Evolutionary conservation across 1,284 basidiomycete species (phyloP), one percentile per base, ranked within the genome.

Genomic region (Ustilago loliicola): DNA sequence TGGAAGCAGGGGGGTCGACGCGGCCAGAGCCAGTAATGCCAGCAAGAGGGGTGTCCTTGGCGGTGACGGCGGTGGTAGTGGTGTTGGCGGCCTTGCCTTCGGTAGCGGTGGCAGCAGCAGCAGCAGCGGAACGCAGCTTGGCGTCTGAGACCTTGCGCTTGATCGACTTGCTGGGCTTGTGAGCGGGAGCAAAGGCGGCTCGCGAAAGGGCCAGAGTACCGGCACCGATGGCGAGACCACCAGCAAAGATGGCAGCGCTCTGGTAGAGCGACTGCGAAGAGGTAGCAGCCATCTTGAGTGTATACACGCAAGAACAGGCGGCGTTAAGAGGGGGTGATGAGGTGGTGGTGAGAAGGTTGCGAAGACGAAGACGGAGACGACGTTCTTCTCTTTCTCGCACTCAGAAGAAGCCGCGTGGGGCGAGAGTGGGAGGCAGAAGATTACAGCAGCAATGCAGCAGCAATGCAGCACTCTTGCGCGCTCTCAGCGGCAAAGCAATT

Each of bases 191-290:
- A 60, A 83, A 77, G 34, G 80, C 68, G 30, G 69, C 65, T 27
- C 82, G 69, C 62, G 72, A 77, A 61, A 83, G 80, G 4, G 81
- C 81, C 47, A 81, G 63, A n/a, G 78, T 81, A 48, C 80, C 80
- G 8, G 81, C 82, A 56, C 82, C 82, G 50, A 83, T 75, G 42
- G 82, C 82, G 52, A 84, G 78, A 64, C 82, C 82, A 67, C 82
- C 82, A 27, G 82, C 82, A 50, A 84, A 84, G 72, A 81, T 80
- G 71, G 78, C 80, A 21, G 80, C 80, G 76, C 71, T 78, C 64
- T 74, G 72, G 47, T 78, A 78, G 71, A 78, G 72, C 67, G 76
- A 71, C 71, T 74, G 76, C 60, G 70, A 72, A 38, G 70, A 66
- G 8, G 71, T 70, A 32, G 76, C 76, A 73, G 72, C 76, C 66